Conservation (phyloP, 306 rosid genomes). For the Ziziphus jujuba region DNA sequence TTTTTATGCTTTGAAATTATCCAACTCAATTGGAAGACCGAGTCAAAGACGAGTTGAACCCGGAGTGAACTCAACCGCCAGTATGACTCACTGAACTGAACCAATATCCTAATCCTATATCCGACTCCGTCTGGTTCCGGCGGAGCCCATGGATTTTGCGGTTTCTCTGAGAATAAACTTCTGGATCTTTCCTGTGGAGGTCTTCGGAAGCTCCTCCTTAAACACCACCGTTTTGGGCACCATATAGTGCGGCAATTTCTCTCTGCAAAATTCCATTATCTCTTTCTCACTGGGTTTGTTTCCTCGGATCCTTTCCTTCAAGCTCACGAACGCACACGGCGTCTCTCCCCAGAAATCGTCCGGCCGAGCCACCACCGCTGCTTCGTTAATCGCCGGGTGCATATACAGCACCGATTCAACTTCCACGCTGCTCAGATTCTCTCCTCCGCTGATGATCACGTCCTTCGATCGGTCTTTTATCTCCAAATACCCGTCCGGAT, state of each 20-base stretch:
- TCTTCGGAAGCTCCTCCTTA: conserved; percentile 59
- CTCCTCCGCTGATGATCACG: conserved; percentile 76
- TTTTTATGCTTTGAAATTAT: too few species aligned
- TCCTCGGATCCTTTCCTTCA: conserved; percentile 35
- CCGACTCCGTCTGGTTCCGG: conserved; percentile 20
- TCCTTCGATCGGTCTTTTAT: conserved; percentile 73
- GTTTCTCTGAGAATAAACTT: conserved; percentile 49
- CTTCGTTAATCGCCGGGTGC: conserved; percentile 64
- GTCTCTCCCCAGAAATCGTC: conserved; percentile 81
- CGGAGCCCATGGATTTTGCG: conserved; percentile 49
- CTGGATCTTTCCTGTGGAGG: conserved; percentile 68
- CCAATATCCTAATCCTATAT: neutral
- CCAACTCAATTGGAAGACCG: too few species aligned
- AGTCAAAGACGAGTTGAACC: too few species aligned
- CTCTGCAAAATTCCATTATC: conserved; percentile 48
- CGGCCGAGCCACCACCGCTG: conserved; percentile 68
- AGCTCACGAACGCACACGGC: conserved; percentile 72
- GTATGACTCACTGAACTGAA: neutral
- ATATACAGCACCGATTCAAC: conserved; percentile 56
- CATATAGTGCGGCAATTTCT: conserved; percentile 58
- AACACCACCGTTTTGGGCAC: conserved; percentile 64
- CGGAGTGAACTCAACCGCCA: neutral
- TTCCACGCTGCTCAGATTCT: conserved; percentile 80
- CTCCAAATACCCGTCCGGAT: conserved; percentile 68
- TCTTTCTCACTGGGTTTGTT: conserved; percentile 51